Evolutionary conservation across 345 rosid species (phyloP), one percentile per base, ranked within the genome.

Genomic region (Schrenkiella parvula): DNA sequence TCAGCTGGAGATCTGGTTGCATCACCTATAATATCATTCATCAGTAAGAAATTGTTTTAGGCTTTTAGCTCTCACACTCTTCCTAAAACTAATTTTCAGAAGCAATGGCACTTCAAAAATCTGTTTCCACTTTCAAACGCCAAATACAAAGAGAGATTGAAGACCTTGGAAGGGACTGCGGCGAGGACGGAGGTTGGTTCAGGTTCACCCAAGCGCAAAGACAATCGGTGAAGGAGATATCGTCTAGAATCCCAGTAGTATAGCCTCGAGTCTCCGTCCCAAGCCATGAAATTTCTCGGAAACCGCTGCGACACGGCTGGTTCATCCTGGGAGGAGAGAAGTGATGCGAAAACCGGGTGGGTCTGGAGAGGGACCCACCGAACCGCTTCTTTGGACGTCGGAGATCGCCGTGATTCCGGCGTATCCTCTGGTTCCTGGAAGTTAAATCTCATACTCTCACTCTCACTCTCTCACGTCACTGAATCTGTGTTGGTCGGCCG

Each of bases 141-240:
- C 32, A 19, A 32, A 22, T 4, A 26, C 1, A 31, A 10, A 32
- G 23, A 38, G 59, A 28, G 18, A 50, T 37, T 6, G 43, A 12
- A 11, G 37, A 95, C 97, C 93, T 89, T 95, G 31, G 95, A 89
- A 22, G 91, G 89, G 66, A 78, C 71, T 39, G 96, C 90, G 39
- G 93, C 96, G 75, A 91, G 81, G 73, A 95, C 78, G 47, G 89
- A 81, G 26, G 87, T 65, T 23, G 93, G 93, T 53, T 88, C 89
- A 13, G 98, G 98, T 54, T 91, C 99, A 61, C 98, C 98, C 54
- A 91, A 80, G 44, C 91, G 88, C 13, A 95, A 71, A 52, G 96
- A 85, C 66, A 95, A 79, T 50, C 97, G 87, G 41, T 89, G 96
- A 66, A 95, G 90, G 73, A 85, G 81, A 35, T 67, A 83, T 22